Base-by-base conservation (phyloP, 2,329 filamentous ascomycete genomes). In the Periconia macrospinosa region DNA sequence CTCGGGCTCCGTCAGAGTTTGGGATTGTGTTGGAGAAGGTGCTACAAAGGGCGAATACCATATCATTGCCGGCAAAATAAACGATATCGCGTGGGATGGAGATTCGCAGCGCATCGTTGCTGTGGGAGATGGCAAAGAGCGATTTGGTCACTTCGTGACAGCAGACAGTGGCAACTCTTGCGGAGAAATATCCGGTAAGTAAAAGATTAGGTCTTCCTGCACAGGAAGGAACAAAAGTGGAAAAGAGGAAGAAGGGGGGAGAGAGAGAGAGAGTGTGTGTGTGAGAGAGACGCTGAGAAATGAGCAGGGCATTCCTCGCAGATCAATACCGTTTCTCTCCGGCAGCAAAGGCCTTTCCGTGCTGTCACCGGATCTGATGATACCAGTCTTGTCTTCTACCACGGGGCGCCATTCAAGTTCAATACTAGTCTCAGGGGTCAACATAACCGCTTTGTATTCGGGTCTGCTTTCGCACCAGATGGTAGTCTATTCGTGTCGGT, bases 41-140 rank as follows among this genome's bases (percentile, higher is more conserved):
- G 90, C 88, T 67, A 96, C 91, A 44, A 96, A 95, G 75, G 91
- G 92, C 62, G 93, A 97, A 75, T 97, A 96, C 76, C 84, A 86
- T 69, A 97, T 97, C 76, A 92, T 97, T 68, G 92, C 90, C 33
- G 94, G 94, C 13, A 88, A 91, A 50, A 93, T 99, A 77, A 96
- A 96, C 72, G 94, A 99, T 73, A 86, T 99, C 61, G 93, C 92
- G 1, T 99, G 94, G 92, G 94, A 97, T 68, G 93, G 92, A 53
- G 94, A 99, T 76, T 96, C 90, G 56, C 92, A 97, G 79, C 88
- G 94, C 47, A 88, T 99, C 69, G 97, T 97, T 67, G 94, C 93
- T 3, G 93, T 99, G 6, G 94, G 94, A 43, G 90, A 97, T 65
- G 94, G 94, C 48, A 92, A 93, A 70, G 92, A 97, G 78, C 85